phyloP scores from a whole-genome alignment of 2,329 filamentous ascomycete species.

The Alternaria gansuensis region DNA sequence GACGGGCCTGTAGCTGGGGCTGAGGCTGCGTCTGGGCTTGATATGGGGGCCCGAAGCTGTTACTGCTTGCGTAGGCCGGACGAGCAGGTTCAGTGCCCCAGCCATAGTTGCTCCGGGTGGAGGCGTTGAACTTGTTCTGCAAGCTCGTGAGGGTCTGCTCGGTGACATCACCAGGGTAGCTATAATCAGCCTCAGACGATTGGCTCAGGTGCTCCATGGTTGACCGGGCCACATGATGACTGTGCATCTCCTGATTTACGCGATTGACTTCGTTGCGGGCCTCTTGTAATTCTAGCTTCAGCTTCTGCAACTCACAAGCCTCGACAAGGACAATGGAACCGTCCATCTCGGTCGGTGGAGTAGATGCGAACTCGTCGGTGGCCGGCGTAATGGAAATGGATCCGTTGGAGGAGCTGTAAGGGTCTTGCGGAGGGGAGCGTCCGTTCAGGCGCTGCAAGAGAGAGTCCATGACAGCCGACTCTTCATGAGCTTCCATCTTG shows the following conservation, averaged over 20 bases:
- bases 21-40: constrained; percentile 27
- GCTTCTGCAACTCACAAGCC: constrained; percentile 69
- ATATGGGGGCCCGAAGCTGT: constrained; percentile 36
- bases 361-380: constrained; percentile 61
- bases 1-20: constrained; percentile 25
- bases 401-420: constrained; percentile 67
- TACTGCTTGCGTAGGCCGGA: constrained; percentile 35
- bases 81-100: constrained; percentile 42
- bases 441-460: constrained; percentile 78
- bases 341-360: constrained; percentile 39
- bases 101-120: constrained; percentile 52
- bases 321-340: constrained; percentile 48
- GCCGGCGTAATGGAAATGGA: constrained; percentile 71
- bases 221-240: constrained; percentile 68
- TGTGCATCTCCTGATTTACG: constrained; percentile 75
- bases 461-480: constrained; percentile 62
- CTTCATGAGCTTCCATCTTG: constrained; percentile 55
- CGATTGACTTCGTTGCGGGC: constrained; percentile 75
- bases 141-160: constrained; percentile 62
- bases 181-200: constrained; percentile 61
- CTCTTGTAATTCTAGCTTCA: constrained; percentile 75
- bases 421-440: constrained; percentile 52
- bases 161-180: constrained; percentile 56
- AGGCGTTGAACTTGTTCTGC: constrained; percentile 62
- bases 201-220: constrained; percentile 67